A percentile compares a stretch with the other conserved stretches of the same genome.
Conservation (phyloP, 208 protist species). For the Leishmania turanica region DNA sequence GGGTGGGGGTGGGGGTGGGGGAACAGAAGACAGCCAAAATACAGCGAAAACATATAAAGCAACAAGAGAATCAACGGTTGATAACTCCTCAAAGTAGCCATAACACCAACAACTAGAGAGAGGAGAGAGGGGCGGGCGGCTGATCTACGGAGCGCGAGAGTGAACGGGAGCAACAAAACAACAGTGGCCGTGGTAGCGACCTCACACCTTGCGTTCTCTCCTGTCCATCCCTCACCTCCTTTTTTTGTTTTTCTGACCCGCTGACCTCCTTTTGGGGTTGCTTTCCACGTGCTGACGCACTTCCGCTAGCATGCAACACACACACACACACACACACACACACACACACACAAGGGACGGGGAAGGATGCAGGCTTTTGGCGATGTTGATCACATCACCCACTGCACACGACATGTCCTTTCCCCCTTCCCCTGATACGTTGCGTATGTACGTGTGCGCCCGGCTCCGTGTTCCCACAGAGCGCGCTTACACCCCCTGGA, state of each 20-base stretch:
- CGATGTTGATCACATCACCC: background rate
- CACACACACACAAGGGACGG: background rate
- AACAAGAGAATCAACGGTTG: background rate
- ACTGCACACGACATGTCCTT: background rate
- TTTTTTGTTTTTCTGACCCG: background rate
- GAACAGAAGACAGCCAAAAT: background rate
- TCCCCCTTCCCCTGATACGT: background rate
- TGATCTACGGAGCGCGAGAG: background rate
- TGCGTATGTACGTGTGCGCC: background rate
- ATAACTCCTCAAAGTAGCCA: background rate
- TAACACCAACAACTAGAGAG: background rate
- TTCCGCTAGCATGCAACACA: background rate
- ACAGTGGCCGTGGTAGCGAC: too few relatives aligned
- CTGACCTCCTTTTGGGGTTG: background rate
- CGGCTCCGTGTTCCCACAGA: background rate
- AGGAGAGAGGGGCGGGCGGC: background rate
- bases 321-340: background rate
- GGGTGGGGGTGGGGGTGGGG: too few relatives aligned
- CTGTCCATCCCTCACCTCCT: background rate
- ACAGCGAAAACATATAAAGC: background rate
- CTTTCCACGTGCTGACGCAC: background rate
- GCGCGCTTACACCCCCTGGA: background rate
- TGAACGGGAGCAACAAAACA: background rate
- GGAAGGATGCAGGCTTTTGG: background rate
- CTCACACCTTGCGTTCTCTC: background rate